A percentile compares a stretch with the other conserved stretches of the same genome.
phyloP scores from a whole-genome alignment of 495 filamentous ascomycete genomes.

The Podospora pseudopauciseta region DNA sequence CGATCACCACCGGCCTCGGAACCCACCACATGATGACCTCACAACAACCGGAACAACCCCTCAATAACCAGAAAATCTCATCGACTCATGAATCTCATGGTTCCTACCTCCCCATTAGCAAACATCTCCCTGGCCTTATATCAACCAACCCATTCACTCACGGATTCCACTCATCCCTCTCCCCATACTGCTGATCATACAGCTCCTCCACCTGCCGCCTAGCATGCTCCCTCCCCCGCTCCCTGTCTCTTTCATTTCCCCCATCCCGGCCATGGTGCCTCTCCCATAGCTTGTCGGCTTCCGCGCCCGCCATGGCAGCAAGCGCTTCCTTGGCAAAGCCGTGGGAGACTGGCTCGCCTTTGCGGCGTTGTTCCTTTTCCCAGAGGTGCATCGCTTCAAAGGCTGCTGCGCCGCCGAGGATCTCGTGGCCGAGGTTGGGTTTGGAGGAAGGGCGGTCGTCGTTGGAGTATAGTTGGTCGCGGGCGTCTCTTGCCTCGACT shows the following conservation, averaged over 20 bases:
- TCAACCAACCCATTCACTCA: slow-evolving; percentile 27
- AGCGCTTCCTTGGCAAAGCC: slow-evolving; percentile 74
- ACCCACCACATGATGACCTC: too few relatives aligned
- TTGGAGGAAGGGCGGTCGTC: slow-evolving; percentile 6
- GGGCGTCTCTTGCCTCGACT: slow-evolving; percentile 45
- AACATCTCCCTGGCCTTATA: not conserved
- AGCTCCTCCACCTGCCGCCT: slow-evolving; percentile 60
- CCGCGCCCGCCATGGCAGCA: slow-evolving; percentile 64
- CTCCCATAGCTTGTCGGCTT: slow-evolving; percentile 77
- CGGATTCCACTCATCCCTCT: slow-evolving; percentile 48
- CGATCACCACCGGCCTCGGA: too few relatives aligned
- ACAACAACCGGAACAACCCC: not conserved
- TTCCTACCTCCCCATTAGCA: not conserved
- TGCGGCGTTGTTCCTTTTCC: slow-evolving; percentile 68
- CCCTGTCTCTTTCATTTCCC: slow-evolving; percentile 62
- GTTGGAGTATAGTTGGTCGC: slow-evolving; percentile 56
- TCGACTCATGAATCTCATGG: not conserved
- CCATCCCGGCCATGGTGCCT: slow-evolving; percentile 54
- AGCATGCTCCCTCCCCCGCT: slow-evolving; percentile 64
- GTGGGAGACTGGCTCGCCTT: slow-evolving; percentile 70
- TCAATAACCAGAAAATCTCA: not conserved
- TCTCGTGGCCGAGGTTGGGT: slow-evolving; percentile 67
- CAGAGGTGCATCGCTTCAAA: slow-evolving; percentile 79
- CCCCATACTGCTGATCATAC: slow-evolving; percentile 59
- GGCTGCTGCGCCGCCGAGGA: slow-evolving; percentile 70